A percentile compares a stretch with the other conserved stretches of the same genome.
Evolutionary conservation across 2,329 filamentous ascomycete genomes (phyloP).

Genomic region (Monosporascus sp.): DNA sequence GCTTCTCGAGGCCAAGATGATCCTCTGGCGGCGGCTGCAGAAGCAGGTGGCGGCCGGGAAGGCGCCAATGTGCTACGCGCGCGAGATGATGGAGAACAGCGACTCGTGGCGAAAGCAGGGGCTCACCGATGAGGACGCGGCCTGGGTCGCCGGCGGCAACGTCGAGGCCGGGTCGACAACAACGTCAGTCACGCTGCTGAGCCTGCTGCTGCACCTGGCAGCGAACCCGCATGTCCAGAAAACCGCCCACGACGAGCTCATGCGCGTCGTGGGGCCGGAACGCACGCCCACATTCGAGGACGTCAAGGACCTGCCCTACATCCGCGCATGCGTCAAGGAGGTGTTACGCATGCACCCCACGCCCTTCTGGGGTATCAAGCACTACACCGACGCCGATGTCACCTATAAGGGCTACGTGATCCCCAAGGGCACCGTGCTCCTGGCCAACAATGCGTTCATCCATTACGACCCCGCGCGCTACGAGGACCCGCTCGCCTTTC

Average conservation of each 20-base stretch:
- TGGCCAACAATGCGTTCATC: slow-evolving; percentile 25
- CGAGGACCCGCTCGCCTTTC: slow-evolving; percentile 11
- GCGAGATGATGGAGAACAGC: slow-evolving; percentile 15
- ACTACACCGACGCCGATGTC: slow-evolving; percentile 39
- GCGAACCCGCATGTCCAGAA: slow-evolving; percentile 23
- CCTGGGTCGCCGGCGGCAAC: slow-evolving; percentile 20
- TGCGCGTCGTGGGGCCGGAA: slow-evolving; percentile 28
- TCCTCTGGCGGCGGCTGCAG: slow-evolving; percentile 18
- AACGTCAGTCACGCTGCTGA: slow-evolving; percentile 30
- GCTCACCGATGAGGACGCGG: slow-evolving; percentile 17
- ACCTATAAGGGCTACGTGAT: slow-evolving; percentile 39
- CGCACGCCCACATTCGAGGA: slow-evolving; percentile 27
- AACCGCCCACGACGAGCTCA: slow-evolving; percentile 37
- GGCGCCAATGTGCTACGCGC: slow-evolving; percentile 17
- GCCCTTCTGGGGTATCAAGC: slow-evolving; percentile 31
- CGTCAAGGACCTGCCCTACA: slow-evolving; percentile 24
- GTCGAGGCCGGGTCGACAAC: slow-evolving; percentile 36
- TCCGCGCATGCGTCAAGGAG: slow-evolving; percentile 28
- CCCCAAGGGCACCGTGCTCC: slow-evolving; percentile 37
- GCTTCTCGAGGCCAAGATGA: slow-evolving; percentile 17
- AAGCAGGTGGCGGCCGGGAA: slow-evolving; percentile 9
- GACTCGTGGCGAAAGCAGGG: slow-evolving; percentile 17
- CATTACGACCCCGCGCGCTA: slow-evolving; percentile 16
- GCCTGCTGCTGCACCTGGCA: slow-evolving; percentile 16
- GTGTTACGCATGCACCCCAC: slow-evolving; percentile 16